Evolutionary conservation across 1,139 yeast genomes (phyloP).

Genomic region (Blastobotrys serpentis): DNA sequence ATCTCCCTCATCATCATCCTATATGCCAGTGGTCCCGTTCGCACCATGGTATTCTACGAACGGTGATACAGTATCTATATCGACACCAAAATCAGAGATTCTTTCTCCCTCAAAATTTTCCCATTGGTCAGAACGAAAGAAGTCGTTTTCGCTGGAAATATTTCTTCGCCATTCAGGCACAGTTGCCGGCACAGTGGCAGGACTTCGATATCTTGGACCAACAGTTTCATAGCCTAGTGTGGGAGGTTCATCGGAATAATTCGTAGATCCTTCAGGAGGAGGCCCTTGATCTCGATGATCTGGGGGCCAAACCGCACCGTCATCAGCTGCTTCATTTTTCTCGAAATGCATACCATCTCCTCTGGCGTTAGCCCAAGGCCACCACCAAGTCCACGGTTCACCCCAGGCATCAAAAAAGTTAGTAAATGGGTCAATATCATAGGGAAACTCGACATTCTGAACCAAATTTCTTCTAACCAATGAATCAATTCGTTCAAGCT

Average conservation of each 20-base stretch:
- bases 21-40: background rate
- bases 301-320: slow-evolving; percentile 74
- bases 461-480: slow-evolving; percentile 48
- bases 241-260: background rate
- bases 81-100: slow-evolving; percentile 84
- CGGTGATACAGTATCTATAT: slow-evolving; percentile 48
- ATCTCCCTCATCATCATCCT: too few species aligned
- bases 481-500: slow-evolving; percentile 72
- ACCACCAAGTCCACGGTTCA: slow-evolving; percentile 50
- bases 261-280: slow-evolving; percentile 16
- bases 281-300: slow-evolving; percentile 62
- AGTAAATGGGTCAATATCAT: slow-evolving; percentile 59
- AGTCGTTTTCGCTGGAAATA: slow-evolving; percentile 30
- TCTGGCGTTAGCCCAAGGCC: slow-evolving; percentile 64
- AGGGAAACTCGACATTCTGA: slow-evolving; percentile 61
- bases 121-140: slow-evolving; percentile 57
- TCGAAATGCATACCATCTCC: slow-evolving; percentile 55
- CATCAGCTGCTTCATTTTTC: slow-evolving; percentile 53
- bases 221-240: slow-evolving; percentile 13
- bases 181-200: too few species aligned
- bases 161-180: slow-evolving; percentile 27
- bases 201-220: background rate
- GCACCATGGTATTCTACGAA: background rate
- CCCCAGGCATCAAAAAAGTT: slow-evolving; percentile 49
- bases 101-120: slow-evolving; percentile 77